Conservation (phyloP, 148 eudicot genomes). For the Pouteria glomerata region DNA sequence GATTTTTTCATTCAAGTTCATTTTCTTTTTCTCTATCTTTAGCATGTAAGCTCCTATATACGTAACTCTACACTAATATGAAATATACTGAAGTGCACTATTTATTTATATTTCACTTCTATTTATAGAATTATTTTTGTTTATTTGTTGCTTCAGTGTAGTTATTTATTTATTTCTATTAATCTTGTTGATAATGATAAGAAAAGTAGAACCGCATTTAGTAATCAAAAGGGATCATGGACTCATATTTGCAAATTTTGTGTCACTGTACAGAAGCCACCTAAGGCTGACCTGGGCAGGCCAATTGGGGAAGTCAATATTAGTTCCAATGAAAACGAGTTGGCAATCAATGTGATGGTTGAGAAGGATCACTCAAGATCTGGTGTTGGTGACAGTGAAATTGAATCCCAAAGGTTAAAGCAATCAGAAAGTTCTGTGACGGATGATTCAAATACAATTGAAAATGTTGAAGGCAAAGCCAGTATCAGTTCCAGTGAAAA, state of each 20-base stretch:
- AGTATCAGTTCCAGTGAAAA: too few relatives aligned
- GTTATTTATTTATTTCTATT: background rate
- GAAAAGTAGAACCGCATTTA: background rate
- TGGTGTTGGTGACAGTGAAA: background rate
- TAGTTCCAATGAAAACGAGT: background rate
- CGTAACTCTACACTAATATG: too few relatives aligned
- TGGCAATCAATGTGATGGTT: background rate
- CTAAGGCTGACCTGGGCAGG: background rate
- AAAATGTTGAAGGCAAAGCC: too few relatives aligned
- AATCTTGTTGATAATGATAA: background rate
- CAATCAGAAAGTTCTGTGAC: background rate
- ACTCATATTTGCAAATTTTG: background rate
- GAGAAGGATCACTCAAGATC: background rate
- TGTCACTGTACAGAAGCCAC: constrained; percentile 8
- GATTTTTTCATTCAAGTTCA: too few relatives aligned
- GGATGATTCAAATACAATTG: too few relatives aligned
- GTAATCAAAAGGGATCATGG: background rate
- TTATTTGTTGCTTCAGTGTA: background rate
- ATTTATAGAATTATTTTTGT: background rate
- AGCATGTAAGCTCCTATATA: too few relatives aligned
- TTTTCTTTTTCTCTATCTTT: too few relatives aligned
- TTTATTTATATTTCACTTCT: background rate
- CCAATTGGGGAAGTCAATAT: background rate
- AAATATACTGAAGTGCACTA: too few relatives aligned
- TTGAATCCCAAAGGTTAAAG: background rate